Conservation (phyloP, 768 basidiomycete species). For the Sarcodon sp. region DNA sequence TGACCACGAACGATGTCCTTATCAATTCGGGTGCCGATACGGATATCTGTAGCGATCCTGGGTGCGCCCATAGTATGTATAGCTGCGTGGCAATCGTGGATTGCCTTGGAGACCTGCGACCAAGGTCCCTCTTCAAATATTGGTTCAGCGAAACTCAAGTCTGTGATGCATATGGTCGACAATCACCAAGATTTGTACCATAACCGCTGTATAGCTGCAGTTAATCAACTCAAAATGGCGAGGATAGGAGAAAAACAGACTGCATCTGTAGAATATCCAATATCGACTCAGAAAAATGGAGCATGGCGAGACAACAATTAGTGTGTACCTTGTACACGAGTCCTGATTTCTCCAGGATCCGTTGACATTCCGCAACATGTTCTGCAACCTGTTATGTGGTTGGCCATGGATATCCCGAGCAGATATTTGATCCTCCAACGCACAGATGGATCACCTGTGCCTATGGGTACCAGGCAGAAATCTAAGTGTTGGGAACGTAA, state of each 20-base stretch:
- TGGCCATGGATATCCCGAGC: neutral
- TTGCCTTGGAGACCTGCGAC: conserved; percentile 71
- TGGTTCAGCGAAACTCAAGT: neutral
- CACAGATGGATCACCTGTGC: conserved; percentile 63
- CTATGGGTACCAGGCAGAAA: conserved; percentile 84
- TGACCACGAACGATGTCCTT: conserved; percentile 45
- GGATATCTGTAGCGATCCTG: conserved; percentile 83
- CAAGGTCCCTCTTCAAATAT: conserved; percentile 60
- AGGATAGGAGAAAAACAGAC: conserved; percentile 24
- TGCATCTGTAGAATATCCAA: conserved; percentile 38
- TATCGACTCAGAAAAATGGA: neutral
- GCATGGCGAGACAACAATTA: neutral
- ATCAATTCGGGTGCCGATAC: conserved; percentile 85
- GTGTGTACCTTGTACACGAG: conserved; percentile 64
- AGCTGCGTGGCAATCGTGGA: conserved; percentile 84
- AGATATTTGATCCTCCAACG: conserved; percentile 6
- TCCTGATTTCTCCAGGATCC: conserved; percentile 73
- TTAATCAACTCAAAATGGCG: neutral
- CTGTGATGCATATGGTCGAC: conserved; percentile 4
- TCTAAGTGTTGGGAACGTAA: conserved; percentile 28
- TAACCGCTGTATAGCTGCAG: conserved; percentile 46
- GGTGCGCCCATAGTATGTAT: conserved; percentile 68
- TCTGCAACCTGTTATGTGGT: conserved; percentile 43
- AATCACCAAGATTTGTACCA: conserved; percentile 73
- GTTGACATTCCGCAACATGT: conserved; percentile 72